Evolutionary conservation across 1,139 yeast species (phyloP), one percentile per base, ranked within the genome.

Genomic region (Taphrina sp.): DNA sequence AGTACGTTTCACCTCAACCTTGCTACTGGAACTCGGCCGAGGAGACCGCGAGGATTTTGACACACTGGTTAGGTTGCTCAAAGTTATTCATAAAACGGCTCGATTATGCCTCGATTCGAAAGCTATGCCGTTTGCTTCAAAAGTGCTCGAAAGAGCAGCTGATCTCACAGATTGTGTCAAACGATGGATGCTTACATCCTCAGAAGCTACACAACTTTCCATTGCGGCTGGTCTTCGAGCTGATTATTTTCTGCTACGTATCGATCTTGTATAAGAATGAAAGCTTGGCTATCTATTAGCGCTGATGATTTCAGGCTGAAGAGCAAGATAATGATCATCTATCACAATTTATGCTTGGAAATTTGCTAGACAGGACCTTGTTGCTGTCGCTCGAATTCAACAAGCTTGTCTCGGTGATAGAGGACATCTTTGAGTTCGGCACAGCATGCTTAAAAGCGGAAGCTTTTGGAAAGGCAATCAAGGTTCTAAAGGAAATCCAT

Each of bases 11-110:
- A 42, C 35, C 16, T 23, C 54, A 2, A 12, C 24, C 17, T 46
- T 49, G 10, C 17, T 49, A 33, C 44, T 49, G n/a, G 54, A 49
- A 31, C 35, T 35, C 26, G 54, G 54, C 10, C 38, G 46, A 10
- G 12, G 24, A 10, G 28, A 24, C 16, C 29, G 28, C 10, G 12
- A 29, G 7, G 54, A 49, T 31, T 24, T 20, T 16, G 36, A 17
- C 8, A 33, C 39, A 3, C n/a, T 46, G 7, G 8, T 22, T 2
- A 35, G 54, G 3, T 29, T 49, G 10, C 35, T 49, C 3, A 42
- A 42, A 24, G 26, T 37, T 1, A 22, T 45, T 23, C 23, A 39
- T 33, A 49, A 49, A 17, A 42, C 54, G 3, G 54, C 46, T 10
- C 23, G 24, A 17, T 26, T 22, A 3, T 49, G 54, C 16, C 46